Base-by-base conservation (phyloP, 2,329 filamentous ascomycete genomes). In the Fusarium abutilonis region DNA sequence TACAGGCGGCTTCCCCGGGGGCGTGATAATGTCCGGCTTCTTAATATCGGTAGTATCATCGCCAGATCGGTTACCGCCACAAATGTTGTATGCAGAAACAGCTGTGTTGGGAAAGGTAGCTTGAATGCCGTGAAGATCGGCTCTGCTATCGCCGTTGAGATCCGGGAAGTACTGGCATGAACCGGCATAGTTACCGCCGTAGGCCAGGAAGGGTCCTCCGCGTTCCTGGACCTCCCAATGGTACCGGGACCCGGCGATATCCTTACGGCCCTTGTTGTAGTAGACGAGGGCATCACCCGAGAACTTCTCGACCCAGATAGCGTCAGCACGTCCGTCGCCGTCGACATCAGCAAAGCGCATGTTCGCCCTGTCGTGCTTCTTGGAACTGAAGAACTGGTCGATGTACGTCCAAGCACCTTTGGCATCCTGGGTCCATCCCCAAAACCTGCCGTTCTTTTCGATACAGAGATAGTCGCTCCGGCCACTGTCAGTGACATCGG, bases 311-410 rank as follows among this genome's bases (percentile, higher is more conserved):
- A 72, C 55, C 66, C 68, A 73, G 17, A 76, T 56, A 17, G 76
- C 54, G 59, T 78, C 76, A 21, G 67, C 72, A 4, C 44, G 54
- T 9, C 73, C 73, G 35, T 77, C 74, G 13, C 75, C 73, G 48
- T 78, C 74, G 34, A 78, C 72, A 60, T 78, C 77, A 3, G 72
- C 75, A 35, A 61, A 79, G 7, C 70, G 69, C 9, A 74, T 41
- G 50, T 77, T 74, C 13, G 76, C 74, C 0, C 75, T 70, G 41
- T 77, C 75, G 61, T 65, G 40, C 53, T 59, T 59, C 14, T 15
- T 46, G 6, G 26, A 19, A 13, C 23, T 8, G 13, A 43, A 43
- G 23, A 48, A 39, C 23, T 48, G 35, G 19, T 23, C 63, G 13
- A 66, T 60, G 43, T 61, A 23, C 35, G 39, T 56, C 59, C 46